These are phyloP conservation scores for Pythium apleroticum DNA, from an alignment of 352 stramenopile genomes.

Conservation along the genomic window DNA sequence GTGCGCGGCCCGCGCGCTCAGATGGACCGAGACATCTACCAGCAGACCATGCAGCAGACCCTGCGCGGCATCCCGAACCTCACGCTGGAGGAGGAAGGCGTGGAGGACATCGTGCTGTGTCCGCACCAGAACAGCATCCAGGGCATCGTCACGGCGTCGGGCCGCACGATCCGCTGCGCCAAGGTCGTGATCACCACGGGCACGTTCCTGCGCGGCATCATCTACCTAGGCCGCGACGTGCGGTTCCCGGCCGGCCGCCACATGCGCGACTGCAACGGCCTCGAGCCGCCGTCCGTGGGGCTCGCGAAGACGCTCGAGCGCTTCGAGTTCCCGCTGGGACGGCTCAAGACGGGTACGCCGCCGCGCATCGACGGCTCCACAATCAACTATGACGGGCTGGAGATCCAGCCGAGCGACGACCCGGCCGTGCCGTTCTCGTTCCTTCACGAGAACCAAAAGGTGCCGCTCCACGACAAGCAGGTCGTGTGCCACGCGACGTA, in stretches of 20 bases:
- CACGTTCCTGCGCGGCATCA: slow-evolving; percentile 96
- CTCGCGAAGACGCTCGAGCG: slow-evolving; percentile 94
- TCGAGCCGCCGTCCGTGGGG: slow-evolving; percentile 94
- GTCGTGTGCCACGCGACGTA: slow-evolving; percentile 95
- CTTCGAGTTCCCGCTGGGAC: slow-evolving; percentile 91
- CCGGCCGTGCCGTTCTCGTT: slow-evolving; percentile 94
- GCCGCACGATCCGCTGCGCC: slow-evolving; percentile 45
- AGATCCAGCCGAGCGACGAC: slow-evolving; percentile 93
- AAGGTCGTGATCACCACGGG: slow-evolving; percentile 97
- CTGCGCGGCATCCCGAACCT: slow-evolving; percentile 86
- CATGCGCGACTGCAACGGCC: slow-evolving; percentile 75
- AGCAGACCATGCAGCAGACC: slow-evolving; percentile 91
- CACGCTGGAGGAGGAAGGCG: slow-evolving; percentile 91
- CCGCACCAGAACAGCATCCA: slow-evolving; percentile 60
- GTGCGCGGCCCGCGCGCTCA: slow-evolving; percentile 92
- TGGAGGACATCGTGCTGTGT: slow-evolving; percentile 93
- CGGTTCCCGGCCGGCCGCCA: slow-evolving; percentile 93
- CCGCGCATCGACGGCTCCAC: slow-evolving; percentile 94
- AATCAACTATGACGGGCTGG: slow-evolving; percentile 93
- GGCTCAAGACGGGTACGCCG: slow-evolving; percentile 97
- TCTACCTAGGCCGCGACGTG: slow-evolving; percentile 92
- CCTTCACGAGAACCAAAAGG: slow-evolving; percentile 80
- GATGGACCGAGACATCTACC: slow-evolving; percentile 98
- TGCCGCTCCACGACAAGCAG: slow-evolving; percentile 74
- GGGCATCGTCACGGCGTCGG: slow-evolving; percentile 65